A percentile compares a stretch with the other conserved stretches of the same genome.
phyloP scores from a whole-genome alignment of 176 grass and related monocot genomes.

The Phoenix dactylifera region DNA sequence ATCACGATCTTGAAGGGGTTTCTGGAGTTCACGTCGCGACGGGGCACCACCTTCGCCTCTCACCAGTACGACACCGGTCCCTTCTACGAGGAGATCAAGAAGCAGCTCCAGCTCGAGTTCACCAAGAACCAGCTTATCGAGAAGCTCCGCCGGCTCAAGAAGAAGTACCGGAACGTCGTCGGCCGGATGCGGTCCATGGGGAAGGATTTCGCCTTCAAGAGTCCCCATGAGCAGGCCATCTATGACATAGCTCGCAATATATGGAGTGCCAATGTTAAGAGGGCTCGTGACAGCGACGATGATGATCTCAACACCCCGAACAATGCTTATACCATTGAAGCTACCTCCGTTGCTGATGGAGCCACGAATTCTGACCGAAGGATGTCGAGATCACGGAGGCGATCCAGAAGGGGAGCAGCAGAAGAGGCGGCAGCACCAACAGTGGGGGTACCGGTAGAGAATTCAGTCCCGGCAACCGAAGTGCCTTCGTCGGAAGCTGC shows the following conservation, averaged over 20 bases:
- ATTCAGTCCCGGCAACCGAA: slow-evolving; percentile 15
- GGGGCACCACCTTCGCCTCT: slow-evolving; percentile 79
- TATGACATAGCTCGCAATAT: slow-evolving; percentile 75
- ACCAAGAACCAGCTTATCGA: slow-evolving; percentile 89
- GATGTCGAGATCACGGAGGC: slow-evolving; percentile 30
- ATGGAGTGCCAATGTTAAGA: slow-evolving; percentile 63
- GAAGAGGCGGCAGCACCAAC: slow-evolving; percentile 27
- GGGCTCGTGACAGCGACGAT: slow-evolving; percentile 32
- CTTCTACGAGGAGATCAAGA: slow-evolving; percentile 91
- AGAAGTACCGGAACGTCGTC: slow-evolving; percentile 77
- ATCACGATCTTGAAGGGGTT: slow-evolving; percentile 70
- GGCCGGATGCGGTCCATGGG: slow-evolving; percentile 34
- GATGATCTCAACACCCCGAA: slow-evolving; percentile 43
- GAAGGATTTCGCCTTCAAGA: slow-evolving; percentile 55
- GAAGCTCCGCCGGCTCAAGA: slow-evolving; percentile 93
- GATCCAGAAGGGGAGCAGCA: slow-evolving; percentile 36
- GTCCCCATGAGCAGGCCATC: slow-evolving; percentile 70
- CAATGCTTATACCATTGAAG: background rate
- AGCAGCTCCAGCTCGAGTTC: slow-evolving; percentile 60
- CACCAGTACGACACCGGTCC: slow-evolving; percentile 92
- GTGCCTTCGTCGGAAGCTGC: slow-evolving; percentile 2
- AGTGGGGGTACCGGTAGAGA: slow-evolving; percentile 24
- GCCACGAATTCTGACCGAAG: slow-evolving; percentile 24
- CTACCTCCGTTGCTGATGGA: slow-evolving; percentile 8
- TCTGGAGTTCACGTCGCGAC: slow-evolving; percentile 74